A percentile compares a stretch with the other conserved stretches of the same genome.
These are phyloP conservation scores for Nidula microcarpa DNA, from an alignment of 768 basidiomycete species.

Conservation along the genomic window DNA sequence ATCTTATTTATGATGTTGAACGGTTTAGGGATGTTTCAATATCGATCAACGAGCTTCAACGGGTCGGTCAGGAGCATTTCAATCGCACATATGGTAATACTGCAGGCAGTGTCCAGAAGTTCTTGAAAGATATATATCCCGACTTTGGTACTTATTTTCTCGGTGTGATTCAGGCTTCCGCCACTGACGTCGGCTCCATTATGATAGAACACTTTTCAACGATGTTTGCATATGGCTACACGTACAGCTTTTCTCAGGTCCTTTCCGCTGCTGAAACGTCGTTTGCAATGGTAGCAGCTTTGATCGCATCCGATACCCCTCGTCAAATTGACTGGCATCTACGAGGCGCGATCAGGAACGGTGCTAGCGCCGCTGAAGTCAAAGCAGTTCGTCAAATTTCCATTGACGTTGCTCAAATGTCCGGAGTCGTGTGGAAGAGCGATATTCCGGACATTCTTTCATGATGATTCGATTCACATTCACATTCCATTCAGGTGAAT, in stretches of 20 bases:
- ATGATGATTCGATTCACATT: not conserved
- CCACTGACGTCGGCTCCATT: too few relatives aligned
- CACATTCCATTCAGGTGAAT: not conserved
- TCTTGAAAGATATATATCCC: constrained; percentile 53
- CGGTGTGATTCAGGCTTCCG: too few relatives aligned
- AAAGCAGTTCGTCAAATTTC: constrained; percentile 52
- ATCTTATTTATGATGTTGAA: not conserved
- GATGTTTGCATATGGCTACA: constrained; percentile 53
- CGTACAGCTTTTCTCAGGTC: constrained; percentile 46
- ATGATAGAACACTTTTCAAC: constrained; percentile 49
- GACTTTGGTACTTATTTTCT: constrained; percentile 46
- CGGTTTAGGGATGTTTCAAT: constrained; percentile 12
- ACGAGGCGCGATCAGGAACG: constrained; percentile 48
- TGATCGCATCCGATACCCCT: constrained; percentile 60
- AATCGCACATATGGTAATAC: constrained; percentile 53
- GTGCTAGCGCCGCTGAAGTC: constrained; percentile 50
- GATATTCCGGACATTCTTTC: constrained; percentile 42
- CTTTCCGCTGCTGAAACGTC: constrained; percentile 53
- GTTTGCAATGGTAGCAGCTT: constrained; percentile 56
- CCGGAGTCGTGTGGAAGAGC: constrained; percentile 51
- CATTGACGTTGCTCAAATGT: constrained; percentile 42
- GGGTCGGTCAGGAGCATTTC: constrained; percentile 41
- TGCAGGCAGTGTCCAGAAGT: constrained; percentile 38
- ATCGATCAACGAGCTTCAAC: constrained; percentile 39
- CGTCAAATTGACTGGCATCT: constrained; percentile 68